Evolutionary conservation across 306 rosid species (phyloP).

Genomic region (Geum urbanum): DNA sequence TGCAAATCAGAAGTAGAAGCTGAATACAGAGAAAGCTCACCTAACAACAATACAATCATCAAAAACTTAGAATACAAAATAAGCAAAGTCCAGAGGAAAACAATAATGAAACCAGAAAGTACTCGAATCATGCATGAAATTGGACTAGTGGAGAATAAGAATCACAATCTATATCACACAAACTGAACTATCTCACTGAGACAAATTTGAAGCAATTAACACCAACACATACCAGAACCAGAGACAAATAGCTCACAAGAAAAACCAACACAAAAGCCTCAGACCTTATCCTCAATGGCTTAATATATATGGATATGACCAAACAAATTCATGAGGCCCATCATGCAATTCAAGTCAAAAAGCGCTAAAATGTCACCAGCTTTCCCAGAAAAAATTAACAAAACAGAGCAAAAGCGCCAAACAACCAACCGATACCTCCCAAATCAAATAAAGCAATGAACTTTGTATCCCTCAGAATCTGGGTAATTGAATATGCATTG

Average conservation of each 20-base stretch:
- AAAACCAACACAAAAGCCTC: background rate
- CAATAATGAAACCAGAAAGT: background rate
- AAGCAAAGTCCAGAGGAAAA: background rate
- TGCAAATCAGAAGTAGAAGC: no score
- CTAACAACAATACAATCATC: no score
- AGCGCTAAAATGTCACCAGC: background rate
- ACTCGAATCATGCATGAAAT: background rate
- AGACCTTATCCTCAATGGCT: background rate
- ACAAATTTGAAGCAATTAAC: background rate
- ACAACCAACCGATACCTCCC: constrained; percentile 1
- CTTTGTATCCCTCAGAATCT: constrained; percentile 12
- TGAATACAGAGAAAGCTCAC: no score
- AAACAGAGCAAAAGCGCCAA: background rate
- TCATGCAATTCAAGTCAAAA: background rate
- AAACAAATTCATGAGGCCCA: constrained; percentile 17
- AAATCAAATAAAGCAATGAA: constrained; percentile 3
- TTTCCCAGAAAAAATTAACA: background rate
- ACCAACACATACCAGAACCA: constrained; percentile 10
- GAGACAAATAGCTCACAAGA: background rate
- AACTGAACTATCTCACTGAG: background rate
- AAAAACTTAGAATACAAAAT: background rate
- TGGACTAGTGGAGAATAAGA: background rate
- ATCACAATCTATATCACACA: background rate
- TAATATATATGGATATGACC: background rate
- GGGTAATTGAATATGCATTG: constrained; percentile 1